Evolutionary conservation across 2,329 filamentous ascomycete genomes (phyloP), one percentile per base, ranked within the genome.

Genomic region (Diaporthe capsici): DNA sequence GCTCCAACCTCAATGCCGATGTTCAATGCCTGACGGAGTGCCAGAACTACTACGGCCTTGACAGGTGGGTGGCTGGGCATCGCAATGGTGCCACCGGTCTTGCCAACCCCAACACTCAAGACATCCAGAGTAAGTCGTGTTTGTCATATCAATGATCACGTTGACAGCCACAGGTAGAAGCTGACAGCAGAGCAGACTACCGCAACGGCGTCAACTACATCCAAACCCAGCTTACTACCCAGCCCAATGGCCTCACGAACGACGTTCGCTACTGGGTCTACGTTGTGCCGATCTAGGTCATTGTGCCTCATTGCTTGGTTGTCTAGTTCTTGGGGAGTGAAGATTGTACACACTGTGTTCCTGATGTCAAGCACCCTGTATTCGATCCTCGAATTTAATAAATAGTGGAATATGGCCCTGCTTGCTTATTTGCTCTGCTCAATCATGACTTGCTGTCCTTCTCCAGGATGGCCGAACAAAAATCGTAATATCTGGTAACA

Each of bases 211-310:
- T 67, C 20, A 67, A 67, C 8, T 67, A 51, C 44, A 67, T 67
- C 20, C 63, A 67, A 7, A 67, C 9, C 20, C 63, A 67, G 31
- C 6, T 67, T 47, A 67, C 44, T 17, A 67, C 63, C 12, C 63
- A 51, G 28, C 63, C 63, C 20, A 51, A 51, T 51, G 44, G 63
- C 12, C 44, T 67, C 28, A 67, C 63, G 20, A 67, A 67, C 4
- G 63, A 51, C 12, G 63, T 67, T 37, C 63, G 44, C 9, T 67
- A 67, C 63, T 67, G 63, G 63, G 42, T 67, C 42, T 67, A 67
- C 12, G 61, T 67, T 31, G 61, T 67, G 42, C 61, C 61, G 4
- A 67, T 67, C 25, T 67, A 37, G 10, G n/a, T 7, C 10, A 49
- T 34, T n/a, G 10, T 25, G 20, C 4, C 4, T 12, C 17, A 6